phyloP scores from a whole-genome alignment of 768 basidiomycete genomes.

The Cubamyces sp. region DNA sequence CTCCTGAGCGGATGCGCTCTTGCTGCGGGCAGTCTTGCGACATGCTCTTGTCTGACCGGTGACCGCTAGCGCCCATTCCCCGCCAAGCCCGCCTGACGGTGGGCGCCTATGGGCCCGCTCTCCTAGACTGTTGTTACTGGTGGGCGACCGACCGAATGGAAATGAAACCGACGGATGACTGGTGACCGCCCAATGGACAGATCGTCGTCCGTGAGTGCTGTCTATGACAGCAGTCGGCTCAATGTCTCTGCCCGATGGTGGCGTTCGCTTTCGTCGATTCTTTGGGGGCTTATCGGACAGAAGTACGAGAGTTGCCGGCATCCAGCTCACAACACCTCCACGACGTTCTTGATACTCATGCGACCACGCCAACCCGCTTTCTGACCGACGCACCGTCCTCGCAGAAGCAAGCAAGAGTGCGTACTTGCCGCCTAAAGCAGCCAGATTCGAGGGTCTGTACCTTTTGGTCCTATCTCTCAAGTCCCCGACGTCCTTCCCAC shows the following conservation, averaged over 20 bases:
- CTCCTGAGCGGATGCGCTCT: neutral
- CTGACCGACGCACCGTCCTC: neutral
- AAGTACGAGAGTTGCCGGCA: constrained; percentile 1
- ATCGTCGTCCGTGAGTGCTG: constrained; percentile 1
- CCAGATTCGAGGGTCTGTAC: neutral
- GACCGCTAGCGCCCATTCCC: neutral
- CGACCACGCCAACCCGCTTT: neutral
- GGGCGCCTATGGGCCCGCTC: neutral
- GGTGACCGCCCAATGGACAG: neutral
- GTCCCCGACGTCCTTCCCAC: constrained; percentile 7
- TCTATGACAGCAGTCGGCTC: neutral
- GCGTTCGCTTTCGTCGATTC: neutral
- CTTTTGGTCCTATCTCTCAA: neutral
- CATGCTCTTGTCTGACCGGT: constrained; percentile 4
- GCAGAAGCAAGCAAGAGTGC: neutral
- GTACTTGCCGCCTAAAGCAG: neutral
- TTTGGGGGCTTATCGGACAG: constrained; percentile 4
- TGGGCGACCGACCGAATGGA: neutral
- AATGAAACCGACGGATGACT: neutral
- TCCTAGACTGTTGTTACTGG: neutral
- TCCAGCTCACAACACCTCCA: neutral
- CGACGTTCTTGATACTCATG: neutral
- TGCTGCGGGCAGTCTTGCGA: constrained; percentile 6
- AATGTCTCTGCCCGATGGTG: constrained; percentile 1
- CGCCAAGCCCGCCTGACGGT: constrained; percentile 5